Base-by-base conservation (phyloP, 73 alveolate genomes). In the Symbiodinium pilosum region DNA sequence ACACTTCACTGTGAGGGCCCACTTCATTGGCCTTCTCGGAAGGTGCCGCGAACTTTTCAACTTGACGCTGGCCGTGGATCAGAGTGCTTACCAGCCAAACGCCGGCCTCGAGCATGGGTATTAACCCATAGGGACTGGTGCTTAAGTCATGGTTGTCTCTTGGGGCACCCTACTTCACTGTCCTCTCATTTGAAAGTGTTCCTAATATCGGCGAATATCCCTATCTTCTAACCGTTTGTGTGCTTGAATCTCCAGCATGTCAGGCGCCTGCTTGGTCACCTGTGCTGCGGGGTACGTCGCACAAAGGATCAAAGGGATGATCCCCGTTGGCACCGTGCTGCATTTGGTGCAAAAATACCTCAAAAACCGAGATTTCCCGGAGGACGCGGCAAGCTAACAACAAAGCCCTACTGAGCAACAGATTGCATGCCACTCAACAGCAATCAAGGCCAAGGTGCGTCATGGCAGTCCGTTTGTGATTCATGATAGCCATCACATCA, bases 341-440 rank as follows among this genome's bases (percentile, higher is more conserved):
- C 95, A 88, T 68, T 88, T 88, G 47, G 95, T 88, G 86, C 95
- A 88, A 69, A 88, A 88, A 28, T 40, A 88, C 59, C 84, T 51
- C 73, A 28, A 18, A 43, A 43, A 14, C 59, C 59, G 59, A 41
- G 73, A 24, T 42, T 6, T 16, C 71, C 8, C 43, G 24, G 43
- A 36, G 24, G 16, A 71, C 18, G 28, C 92, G 24, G 42, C 7
- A 20, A 30, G 20, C 28, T 28, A 83, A n/a, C 5, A 36, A 39
- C 59, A 40, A 14, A 18, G 36, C 3, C 8, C 42, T 38, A 68
- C 83, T 24, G 39, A 4, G 11, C 40, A 0, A 64, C 83, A 64
- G 39, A 18, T 24, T 26, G 40, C 1, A 11, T 26, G 7, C 81
- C 30, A 64, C 32, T 8, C 39, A n/a, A 36, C 11, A n/a, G 59